Base-by-base conservation (phyloP, 495 filamentous ascomycete genomes). In the Hypoxylon fragiforme region DNA sequence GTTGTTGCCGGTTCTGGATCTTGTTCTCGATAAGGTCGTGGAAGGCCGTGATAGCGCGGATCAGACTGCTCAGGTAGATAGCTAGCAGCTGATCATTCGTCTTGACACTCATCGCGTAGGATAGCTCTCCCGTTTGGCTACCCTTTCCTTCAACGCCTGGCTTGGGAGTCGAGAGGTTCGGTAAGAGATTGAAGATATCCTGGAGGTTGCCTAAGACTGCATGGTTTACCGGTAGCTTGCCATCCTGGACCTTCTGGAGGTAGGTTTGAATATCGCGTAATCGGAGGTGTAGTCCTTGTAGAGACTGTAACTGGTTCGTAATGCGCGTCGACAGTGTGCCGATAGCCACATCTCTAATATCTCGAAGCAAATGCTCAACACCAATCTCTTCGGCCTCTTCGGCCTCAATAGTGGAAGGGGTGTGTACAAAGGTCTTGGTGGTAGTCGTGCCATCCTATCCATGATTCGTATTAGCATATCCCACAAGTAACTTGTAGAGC, bases 11-110 rank as follows among this genome's bases (percentile, higher is more conserved):
- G 75, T 98, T 98, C 77, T 97, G 94, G 54, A 97, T 96, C 85
- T 98, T 98, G 76, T 98, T 98, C 79, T 98, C 94, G 63, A 98
- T 98, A 57, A 98, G 76, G 72, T 98, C 94, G 70, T 98, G 94
- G 85, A 97, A 98, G 11, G 94, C 95, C 6, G 94, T 97, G 64
- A 98, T 97, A 22, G 95, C 95, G 32, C 94, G 84, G 74, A 98
- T 97, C 76, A 98, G 75, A 73, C 88, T 94, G 72, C 88, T 92
- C 50, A 98, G 78, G 70, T 98, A 98, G 67, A 98, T 97, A 31
- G 91, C 84, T 85, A 98, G 96, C 53, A 98, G 80, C 77, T 98
- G 94, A 71, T 98, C 94, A 65, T 98, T 97, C 52, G 95, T 97
- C 85, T 98, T 98, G 71, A 96, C 81, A 70, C 90, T 95, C 95